phyloP scores from a whole-genome alignment of 352 stramenopile species.

The Phytopythium chamaehyphon region DNA sequence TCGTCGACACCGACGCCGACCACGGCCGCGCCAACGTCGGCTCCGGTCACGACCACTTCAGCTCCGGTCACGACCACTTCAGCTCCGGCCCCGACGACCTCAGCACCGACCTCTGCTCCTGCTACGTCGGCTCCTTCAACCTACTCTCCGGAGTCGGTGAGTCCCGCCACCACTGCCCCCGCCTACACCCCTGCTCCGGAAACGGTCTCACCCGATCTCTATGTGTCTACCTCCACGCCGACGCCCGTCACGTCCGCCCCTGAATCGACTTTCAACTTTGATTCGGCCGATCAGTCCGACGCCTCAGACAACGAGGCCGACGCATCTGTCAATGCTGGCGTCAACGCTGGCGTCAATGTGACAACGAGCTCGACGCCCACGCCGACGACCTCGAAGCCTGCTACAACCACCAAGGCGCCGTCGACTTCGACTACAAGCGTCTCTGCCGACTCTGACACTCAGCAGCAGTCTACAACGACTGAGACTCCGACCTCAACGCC shows the following conservation, averaged over 20 bases:
- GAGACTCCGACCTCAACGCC: slow-evolving; percentile 13
- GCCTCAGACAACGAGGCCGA: slow-evolving; percentile 2
- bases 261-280: slow-evolving; percentile 9
- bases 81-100: slow-evolving; percentile 5
- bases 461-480: slow-evolving; percentile 2
- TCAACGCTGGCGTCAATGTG: slow-evolving; percentile 11
- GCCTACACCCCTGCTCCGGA: slow-evolving; percentile 3
- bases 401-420: slow-evolving; percentile 2
- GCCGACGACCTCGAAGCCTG: neutral
- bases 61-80: slow-evolving; percentile 7
- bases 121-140: slow-evolving; percentile 11
- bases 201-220: slow-evolving; percentile 5
- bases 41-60: slow-evolving; percentile 4
- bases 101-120: slow-evolving; percentile 10
- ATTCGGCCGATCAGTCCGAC: slow-evolving; percentile 11
- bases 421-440: slow-evolving; percentile 6
- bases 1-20: slow-evolving; percentile 6
- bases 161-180: slow-evolving; percentile 20
- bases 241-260: slow-evolving; percentile 9
- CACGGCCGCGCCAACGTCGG: slow-evolving; percentile 8
- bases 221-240: slow-evolving; percentile 1
- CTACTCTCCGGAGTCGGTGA: slow-evolving; percentile 18
- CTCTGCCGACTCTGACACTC: neutral
- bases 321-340: slow-evolving; percentile 12
- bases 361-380: slow-evolving; percentile 7